Evolutionary conservation across 2,329 filamentous ascomycete species (phyloP).

Genomic region (Aspergillus japonicus): DNA sequence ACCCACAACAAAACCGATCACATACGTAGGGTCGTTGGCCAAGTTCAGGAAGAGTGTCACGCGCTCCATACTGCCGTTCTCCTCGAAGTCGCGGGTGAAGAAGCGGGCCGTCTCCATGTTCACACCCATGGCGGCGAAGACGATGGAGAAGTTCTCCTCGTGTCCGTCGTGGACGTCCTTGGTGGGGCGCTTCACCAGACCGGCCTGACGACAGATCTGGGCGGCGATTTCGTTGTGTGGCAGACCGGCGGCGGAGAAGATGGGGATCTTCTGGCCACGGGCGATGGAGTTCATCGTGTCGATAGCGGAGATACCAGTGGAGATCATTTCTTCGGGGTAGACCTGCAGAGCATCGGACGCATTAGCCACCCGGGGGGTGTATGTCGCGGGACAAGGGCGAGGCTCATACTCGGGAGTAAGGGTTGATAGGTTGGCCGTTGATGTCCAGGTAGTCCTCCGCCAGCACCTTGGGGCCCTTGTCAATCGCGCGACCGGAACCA

Average conservation of each 20-base stretch:
- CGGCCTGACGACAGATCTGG: conserved; percentile 95
- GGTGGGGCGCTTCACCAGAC: conserved; percentile 85
- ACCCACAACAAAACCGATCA: conserved; percentile 17
- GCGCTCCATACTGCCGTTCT: conserved; percentile 98
- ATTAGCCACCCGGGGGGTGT: conserved; percentile 9
- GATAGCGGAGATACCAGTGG: conserved; percentile 97
- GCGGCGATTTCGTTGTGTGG: conserved; percentile 99
- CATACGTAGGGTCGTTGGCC: conserved; percentile 96
- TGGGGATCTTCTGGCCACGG: conserved; percentile 98
- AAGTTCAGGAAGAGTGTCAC: conserved; percentile 97
- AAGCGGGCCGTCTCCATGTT: conserved; percentile 98
- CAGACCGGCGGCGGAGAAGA: conserved; percentile 96
- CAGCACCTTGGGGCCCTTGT: conserved; percentile 97
- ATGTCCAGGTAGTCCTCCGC: conserved; percentile 98
- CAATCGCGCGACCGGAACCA: conserved; percentile 94
- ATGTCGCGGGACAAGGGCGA: background rate
- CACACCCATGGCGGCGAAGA: conserved; percentile 99
- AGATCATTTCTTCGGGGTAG: conserved; percentile 99
- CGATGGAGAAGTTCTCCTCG: conserved; percentile 99
- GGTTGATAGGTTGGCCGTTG: conserved; percentile 98
- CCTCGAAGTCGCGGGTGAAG: conserved; percentile 97
- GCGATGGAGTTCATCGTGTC: conserved; percentile 98
- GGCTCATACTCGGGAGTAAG: conserved; percentile 77
- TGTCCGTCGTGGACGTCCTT: conserved; percentile 96
- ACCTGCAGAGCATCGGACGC: conserved; percentile 55